Percentiles rank a stretch among this genome's conserved stretches.
Evolutionary conservation across 768 basidiomycete species (phyloP).

Genomic region (Favolaschia claudopus): DNA sequence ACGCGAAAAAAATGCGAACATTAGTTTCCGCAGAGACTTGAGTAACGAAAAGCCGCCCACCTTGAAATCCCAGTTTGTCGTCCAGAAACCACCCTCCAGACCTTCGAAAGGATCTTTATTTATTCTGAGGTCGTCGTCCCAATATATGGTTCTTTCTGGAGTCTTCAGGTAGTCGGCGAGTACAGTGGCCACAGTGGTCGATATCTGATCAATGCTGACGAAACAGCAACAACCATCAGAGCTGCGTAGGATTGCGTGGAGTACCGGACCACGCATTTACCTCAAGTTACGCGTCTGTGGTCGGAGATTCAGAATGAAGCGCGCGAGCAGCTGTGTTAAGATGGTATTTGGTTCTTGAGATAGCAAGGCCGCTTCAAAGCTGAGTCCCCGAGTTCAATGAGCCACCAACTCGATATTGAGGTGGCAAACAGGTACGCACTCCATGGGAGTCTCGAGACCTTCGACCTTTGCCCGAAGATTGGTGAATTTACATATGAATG

Average conservation of each 20-base stretch:
- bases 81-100: constrained; percentile 77
- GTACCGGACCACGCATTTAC: constrained; percentile 57
- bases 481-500: constrained; percentile 86
- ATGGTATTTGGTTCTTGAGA: constrained; percentile 75
- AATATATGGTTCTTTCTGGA: constrained; percentile 79
- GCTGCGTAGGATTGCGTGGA: constrained; percentile 37
- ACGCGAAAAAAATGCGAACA: constrained; percentile 21
- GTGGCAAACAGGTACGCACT: constrained; percentile 62
- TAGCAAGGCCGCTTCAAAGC: constrained; percentile 83
- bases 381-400: constrained; percentile 49
- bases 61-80: constrained; percentile 84
- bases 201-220: constrained; percentile 81
- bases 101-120: constrained; percentile 80
- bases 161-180: constrained; percentile 78
- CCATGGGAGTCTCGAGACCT: constrained; percentile 82
- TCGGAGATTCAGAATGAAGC: constrained; percentile 83
- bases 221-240: constrained; percentile 42
- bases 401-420: constrained; percentile 23
- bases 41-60: constrained; percentile 52
- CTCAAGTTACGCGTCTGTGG: constrained; percentile 92
- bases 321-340: constrained; percentile 73
- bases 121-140: constrained; percentile 71
- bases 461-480: constrained; percentile 76
- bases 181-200: constrained; percentile 72
- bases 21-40: constrained; percentile 17